These are phyloP conservation scores for Poa annua DNA, from an alignment of 176 grass and related monocot species.

Conservation along the genomic window DNA sequence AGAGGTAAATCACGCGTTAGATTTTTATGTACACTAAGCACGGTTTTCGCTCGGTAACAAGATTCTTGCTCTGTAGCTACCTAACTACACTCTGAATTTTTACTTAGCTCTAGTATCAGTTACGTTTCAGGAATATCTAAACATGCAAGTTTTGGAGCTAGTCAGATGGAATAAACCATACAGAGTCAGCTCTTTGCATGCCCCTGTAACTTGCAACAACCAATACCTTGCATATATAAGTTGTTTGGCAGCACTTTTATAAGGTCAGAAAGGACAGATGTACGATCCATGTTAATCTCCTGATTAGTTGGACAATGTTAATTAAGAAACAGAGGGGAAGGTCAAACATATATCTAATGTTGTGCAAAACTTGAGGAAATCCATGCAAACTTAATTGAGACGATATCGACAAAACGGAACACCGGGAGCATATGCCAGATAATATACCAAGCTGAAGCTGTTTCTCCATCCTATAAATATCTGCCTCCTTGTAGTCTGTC, in stretches of 20 bases:
- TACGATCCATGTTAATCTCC: neutral
- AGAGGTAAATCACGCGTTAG: neutral
- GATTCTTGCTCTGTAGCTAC: neutral
- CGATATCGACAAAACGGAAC: neutral
- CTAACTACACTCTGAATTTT: neutral
- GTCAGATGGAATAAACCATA: constrained; percentile 1
- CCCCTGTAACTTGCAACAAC: neutral
- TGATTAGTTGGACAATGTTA: neutral
- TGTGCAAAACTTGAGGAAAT: neutral
- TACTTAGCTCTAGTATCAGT: neutral
- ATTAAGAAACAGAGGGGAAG: neutral
- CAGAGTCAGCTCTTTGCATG: neutral
- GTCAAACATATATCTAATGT: constrained; percentile 8
- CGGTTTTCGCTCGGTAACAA: neutral
- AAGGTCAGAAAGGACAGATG: neutral
- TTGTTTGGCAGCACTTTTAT: neutral
- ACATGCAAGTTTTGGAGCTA: constrained; percentile 3
- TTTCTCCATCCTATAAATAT: neutral
- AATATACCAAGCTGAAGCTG: neutral
- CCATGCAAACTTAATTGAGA: neutral
- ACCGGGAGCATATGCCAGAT: neutral
- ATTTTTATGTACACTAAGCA: too few species aligned
- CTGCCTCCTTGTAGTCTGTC: neutral
- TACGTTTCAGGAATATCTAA: neutral
- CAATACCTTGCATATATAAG: neutral